phyloP scores from a whole-genome alignment of 2,329 filamentous ascomycete genomes.

The Thelonectria discophora region DNA sequence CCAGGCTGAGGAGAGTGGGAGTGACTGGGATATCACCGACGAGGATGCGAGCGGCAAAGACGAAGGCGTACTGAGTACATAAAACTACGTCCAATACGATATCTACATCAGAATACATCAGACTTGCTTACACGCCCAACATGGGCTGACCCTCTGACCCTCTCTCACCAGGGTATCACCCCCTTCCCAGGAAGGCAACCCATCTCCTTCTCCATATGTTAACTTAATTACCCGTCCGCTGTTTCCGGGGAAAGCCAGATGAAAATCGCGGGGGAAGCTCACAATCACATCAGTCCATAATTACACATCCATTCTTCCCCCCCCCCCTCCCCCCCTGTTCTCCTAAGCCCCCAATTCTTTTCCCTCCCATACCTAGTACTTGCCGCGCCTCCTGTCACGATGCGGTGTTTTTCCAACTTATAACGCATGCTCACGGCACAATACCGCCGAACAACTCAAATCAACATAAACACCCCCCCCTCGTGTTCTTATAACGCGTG shows the following conservation, averaged over 20 bases:
- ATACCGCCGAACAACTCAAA: not conserved
- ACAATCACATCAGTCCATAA: constrained; percentile 10
- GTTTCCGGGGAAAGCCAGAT: not conserved
- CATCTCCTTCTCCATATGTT: too few species aligned
- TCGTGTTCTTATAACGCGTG: not conserved
- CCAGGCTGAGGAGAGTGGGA: too few species aligned
- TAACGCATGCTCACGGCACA: not conserved
- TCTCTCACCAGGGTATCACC: too few species aligned
- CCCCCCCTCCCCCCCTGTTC: too few species aligned
- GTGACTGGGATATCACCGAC: not conserved
- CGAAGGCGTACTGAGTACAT: too few species aligned
- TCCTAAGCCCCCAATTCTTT: constrained; percentile 11
- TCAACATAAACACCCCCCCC: not conserved
- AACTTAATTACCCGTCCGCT: not conserved
- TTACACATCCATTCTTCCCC: not conserved
- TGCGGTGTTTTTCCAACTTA: constrained; percentile 9
- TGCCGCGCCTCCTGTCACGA: not conserved
- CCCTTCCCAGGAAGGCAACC: too few species aligned
- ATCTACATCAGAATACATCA: too few species aligned
- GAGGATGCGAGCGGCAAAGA: too few species aligned
- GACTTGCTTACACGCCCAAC: not conserved
- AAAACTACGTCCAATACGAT: not conserved
- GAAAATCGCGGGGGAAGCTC: not conserved
- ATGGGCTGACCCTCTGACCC: not conserved
- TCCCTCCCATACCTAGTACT: not conserved